These are phyloP conservation scores for Eutypella sp. DNA, from an alignment of 2,329 filamentous ascomycete genomes.

Conservation along the genomic window DNA sequence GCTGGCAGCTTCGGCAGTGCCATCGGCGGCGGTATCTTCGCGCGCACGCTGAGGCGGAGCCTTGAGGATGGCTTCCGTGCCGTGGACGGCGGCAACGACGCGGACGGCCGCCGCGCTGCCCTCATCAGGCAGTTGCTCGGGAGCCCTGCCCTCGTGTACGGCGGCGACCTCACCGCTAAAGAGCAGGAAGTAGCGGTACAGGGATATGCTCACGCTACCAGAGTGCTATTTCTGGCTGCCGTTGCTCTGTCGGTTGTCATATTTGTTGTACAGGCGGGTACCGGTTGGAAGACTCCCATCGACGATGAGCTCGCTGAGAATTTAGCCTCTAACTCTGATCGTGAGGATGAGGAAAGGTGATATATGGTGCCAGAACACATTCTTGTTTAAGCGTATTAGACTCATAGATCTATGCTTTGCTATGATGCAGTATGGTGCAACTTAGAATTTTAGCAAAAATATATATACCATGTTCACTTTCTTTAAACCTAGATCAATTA, in stretches of 20 bases:
- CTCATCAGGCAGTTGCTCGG: constrained; percentile 46
- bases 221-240: constrained; percentile 43
- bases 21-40: constrained; percentile 73
- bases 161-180: constrained; percentile 32
- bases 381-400: neutral
- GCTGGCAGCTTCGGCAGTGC: constrained; percentile 76
- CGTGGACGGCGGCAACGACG: constrained; percentile 31
- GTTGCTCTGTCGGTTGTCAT: constrained; percentile 39
- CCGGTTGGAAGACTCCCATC: constrained; percentile 51
- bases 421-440: too few species aligned
- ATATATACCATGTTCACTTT: too few species aligned
- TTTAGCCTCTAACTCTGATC: neutral
- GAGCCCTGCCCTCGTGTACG: constrained; percentile 45
- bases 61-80: constrained; percentile 53
- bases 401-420: too few species aligned
- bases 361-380: neutral
- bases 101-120: constrained; percentile 28
- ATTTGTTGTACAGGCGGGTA: constrained; percentile 42
- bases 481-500: too few species aligned
- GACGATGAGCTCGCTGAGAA: constrained; percentile 40
- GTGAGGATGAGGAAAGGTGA: neutral
- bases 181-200: constrained; percentile 42
- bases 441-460: too few species aligned
- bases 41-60: constrained; percentile 50
- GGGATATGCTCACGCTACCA: constrained; percentile 42